Evolutionary conservation across 352 stramenopile genomes (phyloP), one percentile per base, ranked within the genome.

Genomic region (Plasmopara muralis): DNA sequence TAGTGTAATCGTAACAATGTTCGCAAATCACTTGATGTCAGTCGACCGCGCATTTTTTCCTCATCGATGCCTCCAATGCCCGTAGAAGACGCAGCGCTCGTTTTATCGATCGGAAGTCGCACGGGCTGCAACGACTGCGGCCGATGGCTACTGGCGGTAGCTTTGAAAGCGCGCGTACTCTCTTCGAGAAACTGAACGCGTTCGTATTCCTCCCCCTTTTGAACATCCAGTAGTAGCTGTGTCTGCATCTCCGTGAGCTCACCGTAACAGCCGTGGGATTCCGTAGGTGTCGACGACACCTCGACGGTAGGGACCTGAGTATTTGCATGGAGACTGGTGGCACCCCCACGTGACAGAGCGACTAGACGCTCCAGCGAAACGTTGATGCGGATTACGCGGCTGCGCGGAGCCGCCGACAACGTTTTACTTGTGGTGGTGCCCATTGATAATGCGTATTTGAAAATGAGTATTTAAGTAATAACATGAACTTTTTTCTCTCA

Each of bases 91-190:
- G 64, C 72, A 9, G 69, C 72, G 1, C 39, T 62, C 9, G 77
- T 89, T 46, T 74, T 77, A 51, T 89, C 74, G 6, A 43, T 72
- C 0, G 78, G 78, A 37, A 87, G 64, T 13, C 63, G 41, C 9
- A 79, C 50, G 2, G 72, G 74, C 34, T 67, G 57, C 15, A 52
- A 50, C 6, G 78, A 83, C 9, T 64, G 60, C 28, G 45, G 53
- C 2, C 78, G 78, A 47, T 89, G 75, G 59, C 75, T 80, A 48
- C 78, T 85, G 41, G 78, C 78, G 7, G 78, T 89, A 35, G 73
- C 60, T 16, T 70, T 50, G 43, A 87, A 89, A 43, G 65, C 74
- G 34, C 66, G 55, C 20, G 48, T 71, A 48, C 64, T 77, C 52
- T 87, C 59, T 58, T 84, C 53, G 0, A 83, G 57, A 38, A 68